These are phyloP conservation scores for Dimargaris cristalligena DNA, from an alignment of 192 early-diverging fungal genomes.

Conservation along the genomic window DNA sequence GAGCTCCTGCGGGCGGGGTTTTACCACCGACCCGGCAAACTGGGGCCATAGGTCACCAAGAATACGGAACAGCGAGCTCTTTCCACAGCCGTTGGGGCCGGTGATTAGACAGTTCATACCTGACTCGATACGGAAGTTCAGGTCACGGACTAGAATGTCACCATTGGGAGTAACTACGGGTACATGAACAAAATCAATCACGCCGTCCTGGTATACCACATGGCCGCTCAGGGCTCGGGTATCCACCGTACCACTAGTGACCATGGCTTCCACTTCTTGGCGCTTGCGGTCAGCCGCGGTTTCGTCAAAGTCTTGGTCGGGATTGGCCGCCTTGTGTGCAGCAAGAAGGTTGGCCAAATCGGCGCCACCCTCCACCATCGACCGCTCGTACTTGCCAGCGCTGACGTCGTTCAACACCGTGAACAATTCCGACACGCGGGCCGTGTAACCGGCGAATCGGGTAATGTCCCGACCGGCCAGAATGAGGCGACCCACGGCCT, in stretches of 20 bases:
- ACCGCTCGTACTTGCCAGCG: conserved; percentile 42
- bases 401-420: conserved; percentile 78
- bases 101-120: conserved; percentile 85
- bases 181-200: conserved; percentile 77
- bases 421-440: conserved; percentile 71
- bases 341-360: conserved; percentile 2
- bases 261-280: too few species aligned
- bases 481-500: conserved; percentile 73
- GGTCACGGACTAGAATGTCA: conserved; percentile 71
- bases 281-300: too few species aligned
- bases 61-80: conserved; percentile 89
- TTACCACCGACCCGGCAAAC: conserved; percentile 63
- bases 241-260: conserved; percentile 12
- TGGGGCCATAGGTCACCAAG: conserved; percentile 92
- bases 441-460: conserved; percentile 88
- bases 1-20: conserved; percentile 66
- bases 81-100: conserved; percentile 91
- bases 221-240: conserved; percentile 42
- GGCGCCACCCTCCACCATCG: conserved; percentile 7
- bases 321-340: background rate
- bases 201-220: conserved; percentile 21
- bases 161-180: conserved; percentile 93
- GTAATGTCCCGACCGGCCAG: conserved; percentile 90
- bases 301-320: background rate
- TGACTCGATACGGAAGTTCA: conserved; percentile 76